Base-by-base conservation (phyloP, 768 basidiomycete species). In the Myochromella boudieri region DNA sequence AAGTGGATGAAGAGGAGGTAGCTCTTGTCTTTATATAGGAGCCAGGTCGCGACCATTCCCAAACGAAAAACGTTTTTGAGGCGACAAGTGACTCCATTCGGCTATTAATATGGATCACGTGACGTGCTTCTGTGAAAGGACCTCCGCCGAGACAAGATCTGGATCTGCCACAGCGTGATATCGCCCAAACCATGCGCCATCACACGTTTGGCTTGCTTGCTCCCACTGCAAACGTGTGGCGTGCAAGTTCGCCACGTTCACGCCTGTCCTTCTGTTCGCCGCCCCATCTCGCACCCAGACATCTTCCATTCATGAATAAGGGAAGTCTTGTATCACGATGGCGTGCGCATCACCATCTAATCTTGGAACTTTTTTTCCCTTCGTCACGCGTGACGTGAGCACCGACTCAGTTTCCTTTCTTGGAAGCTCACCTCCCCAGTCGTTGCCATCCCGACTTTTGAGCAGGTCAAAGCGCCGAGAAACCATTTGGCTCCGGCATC, bases 11-110 rank as follows among this genome's bases (percentile, higher is more conserved):
- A 40, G 36, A 38, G 44, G 41, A 46, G 32, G 28, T 49, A 42
- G 42, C 39, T 47, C 43, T 46, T 42, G 44, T 33, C 49, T 58
- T 68, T 71, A 66, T 71, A 69, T 69, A 69, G 67, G 59, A 65
- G 56, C 48, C 48, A 49, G 54, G 48, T 58, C 52, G 69, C 69
- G 66, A 71, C 69, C 68, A 52, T 48, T 69, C 66, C 60, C 56
- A 59, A 62, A 63, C 56, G 56, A 59, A 62, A 63, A 60, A 55
- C 60, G 60, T 68, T 68, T 66, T 63, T 65, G 58, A 60, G 56
- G 54, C 56, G 53, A 49, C 55, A 55, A 59, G 58, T 68, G 64
- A 67, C 63, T 64, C 63, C 47, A 60, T 60, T 46, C 50, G 56
- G 61, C 42, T 54, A 55, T 51, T 50, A 56, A 53, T 51, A 53